Evolutionary conservation across 2,329 filamentous ascomycete species (phyloP).

Genomic region (Tympanopsis confertula): DNA sequence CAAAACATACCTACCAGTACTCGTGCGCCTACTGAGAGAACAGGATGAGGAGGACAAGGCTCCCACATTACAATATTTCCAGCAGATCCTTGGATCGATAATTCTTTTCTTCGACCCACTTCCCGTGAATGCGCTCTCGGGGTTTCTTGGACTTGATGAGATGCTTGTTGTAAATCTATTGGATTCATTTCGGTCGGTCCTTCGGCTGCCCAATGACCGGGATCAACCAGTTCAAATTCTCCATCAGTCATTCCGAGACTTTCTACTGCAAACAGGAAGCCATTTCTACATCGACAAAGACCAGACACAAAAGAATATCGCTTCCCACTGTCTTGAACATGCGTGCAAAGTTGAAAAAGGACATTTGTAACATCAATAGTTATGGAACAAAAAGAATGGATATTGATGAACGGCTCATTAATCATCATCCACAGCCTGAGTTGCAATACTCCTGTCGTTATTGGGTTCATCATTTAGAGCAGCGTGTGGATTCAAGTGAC

Average conservation of each 20-base stretch:
- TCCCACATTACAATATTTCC: slow-evolving; percentile 2
- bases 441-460: slow-evolving; percentile 13
- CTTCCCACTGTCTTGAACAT: slow-evolving; percentile 3
- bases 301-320: slow-evolving; percentile 3
- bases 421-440: slow-evolving; percentile 7
- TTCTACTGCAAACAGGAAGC: slow-evolving; percentile 4
- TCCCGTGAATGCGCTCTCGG: background rate
- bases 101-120: background rate
- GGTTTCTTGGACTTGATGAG: background rate
- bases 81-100: slow-evolving; percentile 1
- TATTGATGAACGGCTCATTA: slow-evolving; percentile 4
- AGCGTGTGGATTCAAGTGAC: slow-evolving; percentile 3
- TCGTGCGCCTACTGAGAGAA: slow-evolving; percentile 9
- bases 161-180: background rate
- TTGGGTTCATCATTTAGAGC: slow-evolving; percentile 14
- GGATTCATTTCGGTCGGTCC: background rate
- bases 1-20: slow-evolving; percentile 12
- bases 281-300: slow-evolving; percentile 17
- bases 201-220: background rate
- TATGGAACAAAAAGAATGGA: slow-evolving; percentile 4
- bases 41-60: slow-evolving; percentile 2
- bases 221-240: slow-evolving; percentile 2
- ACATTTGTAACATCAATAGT: slow-evolving; percentile 6
- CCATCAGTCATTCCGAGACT: slow-evolving; percentile 7
- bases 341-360: slow-evolving; percentile 2